phyloP scores from a whole-genome alignment of 495 filamentous ascomycete species.

The Aspergillus diversus region DNA sequence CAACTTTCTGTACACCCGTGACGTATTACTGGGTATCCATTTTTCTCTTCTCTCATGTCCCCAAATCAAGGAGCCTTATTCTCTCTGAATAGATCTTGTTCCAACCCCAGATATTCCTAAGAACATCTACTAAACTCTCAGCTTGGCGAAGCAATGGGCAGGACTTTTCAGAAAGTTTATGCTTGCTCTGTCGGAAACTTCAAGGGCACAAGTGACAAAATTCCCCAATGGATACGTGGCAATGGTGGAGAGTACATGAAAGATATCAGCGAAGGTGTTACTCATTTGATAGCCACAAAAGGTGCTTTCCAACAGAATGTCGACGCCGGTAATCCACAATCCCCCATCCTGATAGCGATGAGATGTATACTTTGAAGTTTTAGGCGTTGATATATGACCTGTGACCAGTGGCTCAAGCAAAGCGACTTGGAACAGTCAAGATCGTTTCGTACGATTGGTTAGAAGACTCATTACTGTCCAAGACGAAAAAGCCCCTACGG shows the following conservation, averaged over 20 bases:
- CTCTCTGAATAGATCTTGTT: no score
- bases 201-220: slow-evolving; percentile 40
- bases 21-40: no score
- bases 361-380: not conserved
- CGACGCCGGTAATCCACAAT: slow-evolving; percentile 33
- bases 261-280: slow-evolving; percentile 47
- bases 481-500: slow-evolving; percentile 31
- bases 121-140: not conserved
- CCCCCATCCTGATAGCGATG: not conserved
- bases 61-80: no score
- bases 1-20: no score
- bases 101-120: not conserved
- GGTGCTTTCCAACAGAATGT: slow-evolving; percentile 52
- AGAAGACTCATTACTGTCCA: slow-evolving; percentile 51
- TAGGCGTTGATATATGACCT: not conserved
- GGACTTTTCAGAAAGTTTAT: slow-evolving; percentile 35
- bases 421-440: slow-evolving; percentile 38
- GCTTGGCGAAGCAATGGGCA: slow-evolving; percentile 30
- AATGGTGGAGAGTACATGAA: slow-evolving; percentile 54
- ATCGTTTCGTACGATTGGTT: slow-evolving; percentile 69
- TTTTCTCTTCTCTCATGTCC: no score
- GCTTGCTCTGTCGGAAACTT: slow-evolving; percentile 45
- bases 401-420: slow-evolving; percentile 47
- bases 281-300: slow-evolving; percentile 62
- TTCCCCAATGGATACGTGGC: slow-evolving; percentile 56